Conservation (phyloP, 1,139 yeast species). For the Tardiomyces digboiensis region DNA sequence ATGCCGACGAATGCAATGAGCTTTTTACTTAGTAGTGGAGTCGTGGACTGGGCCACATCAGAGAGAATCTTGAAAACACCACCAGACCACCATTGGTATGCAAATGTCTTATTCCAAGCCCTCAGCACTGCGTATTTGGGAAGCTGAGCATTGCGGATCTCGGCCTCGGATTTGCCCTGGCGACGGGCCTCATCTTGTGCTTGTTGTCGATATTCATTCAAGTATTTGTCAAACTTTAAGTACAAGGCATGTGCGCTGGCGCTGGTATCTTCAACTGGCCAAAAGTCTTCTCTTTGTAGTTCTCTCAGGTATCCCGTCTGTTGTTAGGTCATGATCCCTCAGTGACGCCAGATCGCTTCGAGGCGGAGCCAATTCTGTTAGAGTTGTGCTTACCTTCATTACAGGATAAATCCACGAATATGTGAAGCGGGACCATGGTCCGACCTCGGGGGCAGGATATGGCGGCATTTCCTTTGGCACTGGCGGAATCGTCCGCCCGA, state of each 20-base stretch:
- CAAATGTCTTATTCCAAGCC: slow-evolving; percentile 50
- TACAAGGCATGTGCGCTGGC: slow-evolving; percentile 39
- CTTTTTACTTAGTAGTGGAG: slow-evolving; percentile 41
- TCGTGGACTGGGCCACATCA: slow-evolving; percentile 43
- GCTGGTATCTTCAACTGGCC: slow-evolving; percentile 40
- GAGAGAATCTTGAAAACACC: slow-evolving; percentile 35
- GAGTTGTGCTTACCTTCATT: slow-evolving; percentile 29
- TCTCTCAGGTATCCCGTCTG: slow-evolving; percentile 55
- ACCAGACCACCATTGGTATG: slow-evolving; percentile 38
- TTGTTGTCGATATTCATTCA: slow-evolving; percentile 30
- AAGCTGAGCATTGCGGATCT: slow-evolving; percentile 19
- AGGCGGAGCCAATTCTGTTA: neutral
- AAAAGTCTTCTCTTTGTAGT: slow-evolving; percentile 54
- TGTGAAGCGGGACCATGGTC: slow-evolving; percentile 22
- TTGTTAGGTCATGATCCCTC: neutral
- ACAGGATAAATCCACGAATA: slow-evolving; percentile 55
- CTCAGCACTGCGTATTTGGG: slow-evolving; percentile 34
- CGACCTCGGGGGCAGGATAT: slow-evolving; percentile 20
- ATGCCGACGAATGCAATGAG: slow-evolving; percentile 36
- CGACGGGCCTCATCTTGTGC: slow-evolving; percentile 21
- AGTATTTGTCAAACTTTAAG: slow-evolving; percentile 29
- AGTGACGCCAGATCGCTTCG: too few species aligned
- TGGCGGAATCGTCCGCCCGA: slow-evolving; percentile 23
- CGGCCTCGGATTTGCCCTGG: slow-evolving; percentile 15
- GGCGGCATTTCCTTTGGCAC: slow-evolving; percentile 16